Conservation (phyloP, 208 protist species). For the Balamuthia mandrillaris region DNA sequence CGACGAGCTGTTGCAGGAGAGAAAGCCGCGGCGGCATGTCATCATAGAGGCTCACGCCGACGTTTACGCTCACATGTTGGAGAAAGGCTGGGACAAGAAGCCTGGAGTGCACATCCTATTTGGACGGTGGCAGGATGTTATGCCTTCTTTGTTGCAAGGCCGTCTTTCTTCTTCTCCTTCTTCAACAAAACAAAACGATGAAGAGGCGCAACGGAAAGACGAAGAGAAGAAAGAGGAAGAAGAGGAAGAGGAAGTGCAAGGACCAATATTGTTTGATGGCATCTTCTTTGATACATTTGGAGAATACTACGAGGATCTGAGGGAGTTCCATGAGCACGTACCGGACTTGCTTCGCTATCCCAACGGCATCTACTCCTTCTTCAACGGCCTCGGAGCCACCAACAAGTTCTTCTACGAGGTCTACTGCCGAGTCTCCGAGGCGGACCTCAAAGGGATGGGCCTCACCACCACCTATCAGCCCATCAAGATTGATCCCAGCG, state of each 20-base stretch:
- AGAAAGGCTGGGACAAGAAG: background rate
- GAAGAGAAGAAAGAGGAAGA: no score
- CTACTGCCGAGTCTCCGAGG: background rate
- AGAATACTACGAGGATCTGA: constrained; percentile 28
- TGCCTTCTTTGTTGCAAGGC: background rate
- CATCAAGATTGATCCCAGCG: background rate
- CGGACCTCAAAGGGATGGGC: background rate
- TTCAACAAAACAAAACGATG: background rate
- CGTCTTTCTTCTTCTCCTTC: background rate
- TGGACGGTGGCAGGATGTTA: constrained; percentile 34
- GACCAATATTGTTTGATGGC: constrained; percentile 29
- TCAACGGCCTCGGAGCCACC: constrained; percentile 25
- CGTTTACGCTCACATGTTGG: background rate
- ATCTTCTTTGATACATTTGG: constrained; percentile 51
- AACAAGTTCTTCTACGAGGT: constrained; percentile 45
- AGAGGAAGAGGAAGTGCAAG: constrained; percentile 39
- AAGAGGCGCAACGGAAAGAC: no score
- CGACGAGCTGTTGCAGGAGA: constrained; percentile 2
- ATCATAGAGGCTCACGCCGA: constrained; percentile 51
- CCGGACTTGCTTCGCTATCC: constrained; percentile 11
- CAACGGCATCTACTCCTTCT: constrained; percentile 37
- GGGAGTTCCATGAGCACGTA: constrained; percentile 37
- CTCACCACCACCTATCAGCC: background rate
- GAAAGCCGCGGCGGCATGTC: background rate
- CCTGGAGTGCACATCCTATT: constrained; percentile 1